Percentiles rank a stretch among this genome's conserved stretches.
phyloP scores from a whole-genome alignment of 495 filamentous ascomycete species.

The Usnea hakonensis region DNA sequence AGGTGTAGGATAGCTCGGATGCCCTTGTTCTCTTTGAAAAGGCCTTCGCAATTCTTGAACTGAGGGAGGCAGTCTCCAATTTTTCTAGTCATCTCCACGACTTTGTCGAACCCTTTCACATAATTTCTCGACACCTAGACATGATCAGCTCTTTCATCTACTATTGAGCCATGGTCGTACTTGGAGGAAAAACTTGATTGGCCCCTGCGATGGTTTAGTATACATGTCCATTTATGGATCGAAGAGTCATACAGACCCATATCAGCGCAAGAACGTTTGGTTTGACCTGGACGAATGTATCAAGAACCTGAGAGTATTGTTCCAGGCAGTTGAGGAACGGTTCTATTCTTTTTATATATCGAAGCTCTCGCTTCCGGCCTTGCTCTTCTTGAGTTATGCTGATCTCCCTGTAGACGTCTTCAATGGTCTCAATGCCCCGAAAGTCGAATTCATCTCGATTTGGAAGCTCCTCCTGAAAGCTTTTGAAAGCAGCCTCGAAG shows the following conservation, averaged over 20 bases:
- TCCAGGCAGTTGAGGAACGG: constrained; percentile 1
- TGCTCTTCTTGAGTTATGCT: constrained; percentile 5
- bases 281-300: constrained; percentile 10
- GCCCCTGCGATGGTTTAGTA: background rate
- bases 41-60: constrained; percentile 4
- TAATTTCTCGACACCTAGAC: constrained; percentile 6
- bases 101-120: constrained; percentile 4
- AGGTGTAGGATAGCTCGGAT: constrained; percentile 6
- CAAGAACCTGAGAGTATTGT: constrained; percentile 6
- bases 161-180: background rate
- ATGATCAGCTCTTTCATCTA: background rate
- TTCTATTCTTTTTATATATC: constrained; percentile 2
- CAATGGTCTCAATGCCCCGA: background rate
- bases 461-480: constrained; percentile 1
- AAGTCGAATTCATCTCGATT: constrained; percentile 1
- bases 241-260: background rate
- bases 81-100: constrained; percentile 2
- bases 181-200: constrained; percentile 2
- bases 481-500: constrained; percentile 1
- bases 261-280: constrained; percentile 6
- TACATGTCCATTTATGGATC: background rate
- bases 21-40: background rate
- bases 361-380: constrained; percentile 1
- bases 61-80: constrained; percentile 8
- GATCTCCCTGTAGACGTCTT: constrained; percentile 7